Base-by-base conservation (phyloP, 257 asterid genomes). In the Gardenia jasminoides region DNA sequence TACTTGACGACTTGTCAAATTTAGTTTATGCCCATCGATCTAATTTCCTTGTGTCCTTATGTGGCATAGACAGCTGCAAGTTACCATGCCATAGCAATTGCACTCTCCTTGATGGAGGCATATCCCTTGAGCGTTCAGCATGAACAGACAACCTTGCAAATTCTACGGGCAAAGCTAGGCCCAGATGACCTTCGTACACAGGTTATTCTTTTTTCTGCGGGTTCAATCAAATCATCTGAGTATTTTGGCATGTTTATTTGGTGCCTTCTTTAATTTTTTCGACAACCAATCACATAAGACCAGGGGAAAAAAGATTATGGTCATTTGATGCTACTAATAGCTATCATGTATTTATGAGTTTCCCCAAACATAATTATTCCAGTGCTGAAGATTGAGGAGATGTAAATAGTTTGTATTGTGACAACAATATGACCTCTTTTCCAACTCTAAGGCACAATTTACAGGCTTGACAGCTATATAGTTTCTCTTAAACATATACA, bases 81-180 rank as follows among this genome's bases (percentile, higher is more conserved):
- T 85, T 93, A 93, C 79, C 98, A 93, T 85, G 98, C 98, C 75
- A 93, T 93, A 50, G 98, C 98, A 72, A 93, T 93, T 80, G 98
- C 98, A 75, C 92, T 93, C 70, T 93, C 98, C 33, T 86, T 93
- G 94, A 93, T 93, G 98, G 98, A 93, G 87, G 98, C 98, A 76
- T 93, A 90, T 83, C 97, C 98, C 56, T 85, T 93, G 80, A 93
- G 98, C 80, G 97, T 93, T 88, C 98, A 93, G 86, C 98, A 93
- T 61, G 98, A 93, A 81, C 98, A 93, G 79, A 93, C 97, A 77
- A 93, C 98, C 72, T 87, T 93, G 80, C 94, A 90, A 82, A 93
- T 93, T 74, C 92, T 93, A 80, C 86, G 96, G 65, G 91, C 96
- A 70, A 93, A 93, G 92, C 91, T 93, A 74, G 98, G 98, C 79